Evolutionary conservation across 306 rosid genomes (phyloP), one percentile per base, ranked within the genome.

Genomic region (Vigna nakashimae): DNA sequence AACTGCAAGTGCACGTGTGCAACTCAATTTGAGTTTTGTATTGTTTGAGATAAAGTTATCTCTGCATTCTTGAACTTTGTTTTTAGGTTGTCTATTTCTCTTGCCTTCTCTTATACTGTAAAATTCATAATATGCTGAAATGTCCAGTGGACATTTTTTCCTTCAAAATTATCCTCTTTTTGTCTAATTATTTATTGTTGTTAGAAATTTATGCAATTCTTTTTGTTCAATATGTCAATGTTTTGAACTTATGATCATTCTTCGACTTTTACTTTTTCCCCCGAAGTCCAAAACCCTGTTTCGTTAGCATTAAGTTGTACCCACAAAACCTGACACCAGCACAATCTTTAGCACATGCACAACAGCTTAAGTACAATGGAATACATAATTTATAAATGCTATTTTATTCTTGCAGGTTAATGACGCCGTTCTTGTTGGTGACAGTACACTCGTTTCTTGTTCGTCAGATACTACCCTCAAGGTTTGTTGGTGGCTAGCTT

Each of bases 391-490:
- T 28, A 58, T 53, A 67, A 74, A 63, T 80, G 60, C 58, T 64
- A 81, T 75, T 73, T 85, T 79, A 50, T 73, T 43, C 57, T 72
- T 86, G 87, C 92, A 96, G 99, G 99, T 96, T 65, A 96, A 96
- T 77, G 99, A 96, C 82, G 89, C 90, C 59, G 97, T 96, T 73
- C 77, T 96, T 87, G 99, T 86, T 71, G 99, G 97, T 48, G 91
- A 91, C 67, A 88, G 84, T 53, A 91, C 93, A 17, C 98, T 96
- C 78, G 96, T 96, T 79, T 96, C 99, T 20, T 96, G 99, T 84
- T 92, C 99, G 80, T 96, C 99, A 50, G 99, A 96, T 85, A 85
- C 96, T 26, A 92, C 99, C 55, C 90, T 96, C 38, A 96, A 96
- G 99, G 99, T 96, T 89, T 49, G 71, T 77, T 80, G 53, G 67